Conservation (phyloP, 441 rosid species). For the Populus hybrid region DNA sequence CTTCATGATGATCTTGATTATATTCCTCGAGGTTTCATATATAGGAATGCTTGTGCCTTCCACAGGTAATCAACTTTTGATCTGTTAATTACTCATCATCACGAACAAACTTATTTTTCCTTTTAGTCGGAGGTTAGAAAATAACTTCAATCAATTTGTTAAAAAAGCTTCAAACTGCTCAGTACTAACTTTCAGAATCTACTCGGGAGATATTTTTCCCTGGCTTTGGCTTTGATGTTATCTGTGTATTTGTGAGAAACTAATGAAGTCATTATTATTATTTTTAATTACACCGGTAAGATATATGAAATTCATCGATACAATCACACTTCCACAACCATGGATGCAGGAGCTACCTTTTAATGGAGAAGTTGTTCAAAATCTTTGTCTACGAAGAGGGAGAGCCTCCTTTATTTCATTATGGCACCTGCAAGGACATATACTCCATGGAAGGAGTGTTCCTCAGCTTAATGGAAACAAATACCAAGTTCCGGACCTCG, state of each 20-base stretch:
- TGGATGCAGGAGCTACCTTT: slow-evolving; percentile 34
- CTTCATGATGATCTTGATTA: slow-evolving; percentile 11
- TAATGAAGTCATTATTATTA: no score
- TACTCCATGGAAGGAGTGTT: slow-evolving; percentile 46
- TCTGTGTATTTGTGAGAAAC: no score
- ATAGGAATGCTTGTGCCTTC: slow-evolving; percentile 32
- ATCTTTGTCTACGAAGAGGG: slow-evolving; percentile 47
- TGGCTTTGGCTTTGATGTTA: not conserved
- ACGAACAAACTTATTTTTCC: no score
- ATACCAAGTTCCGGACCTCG: slow-evolving; percentile 21
- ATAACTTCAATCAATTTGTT: no score
- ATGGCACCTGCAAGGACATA: slow-evolving; percentile 38
- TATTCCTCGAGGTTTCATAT: slow-evolving; percentile 30
- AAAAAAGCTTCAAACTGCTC: no score
- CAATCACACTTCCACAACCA: not conserved
- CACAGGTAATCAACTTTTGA: slow-evolving; percentile 26
- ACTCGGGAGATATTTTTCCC: not conserved
- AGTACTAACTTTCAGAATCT: no score
- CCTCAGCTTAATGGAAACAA: slow-evolving; percentile 32
- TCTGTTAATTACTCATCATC: not conserved
- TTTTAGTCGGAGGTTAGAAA: no score
- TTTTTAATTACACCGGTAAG: no score
- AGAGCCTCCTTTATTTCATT: slow-evolving; percentile 44
- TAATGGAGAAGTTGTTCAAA: slow-evolving; percentile 47
- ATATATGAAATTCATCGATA: no score